Conservation (phyloP, 2,329 filamentous ascomycete species). For the Cladosporium phlei region DNA sequence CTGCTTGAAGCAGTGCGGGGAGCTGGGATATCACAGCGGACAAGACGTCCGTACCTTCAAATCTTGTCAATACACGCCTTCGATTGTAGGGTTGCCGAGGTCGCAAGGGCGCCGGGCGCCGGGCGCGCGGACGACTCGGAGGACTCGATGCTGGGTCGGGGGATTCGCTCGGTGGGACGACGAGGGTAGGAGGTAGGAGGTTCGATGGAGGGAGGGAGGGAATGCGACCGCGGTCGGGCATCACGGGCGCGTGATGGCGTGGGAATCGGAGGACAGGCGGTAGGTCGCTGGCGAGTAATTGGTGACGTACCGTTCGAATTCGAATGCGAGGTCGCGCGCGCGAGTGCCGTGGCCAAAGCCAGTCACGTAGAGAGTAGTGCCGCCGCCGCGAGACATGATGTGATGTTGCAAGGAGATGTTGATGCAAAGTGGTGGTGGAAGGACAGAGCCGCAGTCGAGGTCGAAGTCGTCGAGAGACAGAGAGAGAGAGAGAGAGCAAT, state of each 20-base stretch:
- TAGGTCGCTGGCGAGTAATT: constrained; percentile 22
- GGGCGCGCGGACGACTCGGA: too few relatives aligned
- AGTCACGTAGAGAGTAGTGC: constrained; percentile 94
- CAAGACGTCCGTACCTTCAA: constrained; percentile 86
- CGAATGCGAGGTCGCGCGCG: constrained; percentile 98
- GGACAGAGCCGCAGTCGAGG: too few relatives aligned
- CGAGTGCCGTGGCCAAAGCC: constrained; percentile 98
- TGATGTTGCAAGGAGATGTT: background rate
- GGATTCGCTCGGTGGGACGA: too few relatives aligned
- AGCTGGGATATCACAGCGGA: constrained; percentile 96
- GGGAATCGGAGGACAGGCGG: too few relatives aligned
- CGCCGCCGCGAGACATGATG: constrained; percentile 79
- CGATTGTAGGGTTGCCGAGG: too few relatives aligned
- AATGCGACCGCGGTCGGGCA: too few relatives aligned
- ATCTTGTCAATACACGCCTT: constrained; percentile 37
- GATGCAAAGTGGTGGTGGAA: background rate
- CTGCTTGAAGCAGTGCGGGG: constrained; percentile 89
- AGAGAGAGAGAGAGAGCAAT: background rate
- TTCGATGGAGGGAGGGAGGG: too few relatives aligned
- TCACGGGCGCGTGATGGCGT: too few relatives aligned
- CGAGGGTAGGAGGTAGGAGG: too few relatives aligned
- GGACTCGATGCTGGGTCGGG: too few relatives aligned
- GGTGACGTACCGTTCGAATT: constrained; percentile 99
- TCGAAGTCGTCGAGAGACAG: background rate
- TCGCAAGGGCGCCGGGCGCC: too few relatives aligned